Evolutionary conservation across 1,284 basidiomycete genomes (phyloP), one percentile per base, ranked within the genome.

Genomic region (Boletus smithii): DNA sequence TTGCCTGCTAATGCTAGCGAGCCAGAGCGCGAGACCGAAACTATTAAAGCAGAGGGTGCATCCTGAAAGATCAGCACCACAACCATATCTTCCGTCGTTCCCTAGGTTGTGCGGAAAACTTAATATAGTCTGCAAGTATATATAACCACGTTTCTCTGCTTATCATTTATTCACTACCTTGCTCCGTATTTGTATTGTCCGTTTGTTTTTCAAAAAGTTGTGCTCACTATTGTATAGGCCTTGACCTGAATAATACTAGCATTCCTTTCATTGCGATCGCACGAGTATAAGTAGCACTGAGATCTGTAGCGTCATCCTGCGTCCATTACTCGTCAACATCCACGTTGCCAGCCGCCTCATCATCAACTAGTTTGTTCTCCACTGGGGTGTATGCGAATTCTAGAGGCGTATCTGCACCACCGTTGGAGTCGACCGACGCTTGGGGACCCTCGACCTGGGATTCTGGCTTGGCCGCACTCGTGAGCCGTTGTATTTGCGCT

Each of bases 401-500:
- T 18, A 70, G 57, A 14, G 79, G 75, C 5, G 57, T 58, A 58
- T 81, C 82, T 27, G 68, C 74, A 27, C 60, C 66, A 23, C 67
- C 73, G 42, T 76, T 77, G 11, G 76, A 71, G 50, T 42, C 54
- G n/a, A 75, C 68, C 18, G 46, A 40, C 16, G 18, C 43, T 33
- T 37, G 59, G 27, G 26, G 62, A 55, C 65, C 70, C 48, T 77
- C 75, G 46, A 66, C 66, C 53, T 73, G 76, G 40, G 65, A 67
- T 32, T 81, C 76, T 37, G 72, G 59, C 54, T 80, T 75, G 58
- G 59, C 56, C 18, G 68, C 65, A 33, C 61, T 69, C 26, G 69
- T 74, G 41, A 94, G 77, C 48, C 81, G 80, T 61, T 80, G 74
- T 62, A 94, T 88, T 59, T 90, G 82, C n/a, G 77, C 78, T 68